Evolutionary conservation across 2,329 filamentous ascomycete genomes (phyloP), one percentile per base, ranked within the genome.

Genomic region (Alternaria sp.): DNA sequence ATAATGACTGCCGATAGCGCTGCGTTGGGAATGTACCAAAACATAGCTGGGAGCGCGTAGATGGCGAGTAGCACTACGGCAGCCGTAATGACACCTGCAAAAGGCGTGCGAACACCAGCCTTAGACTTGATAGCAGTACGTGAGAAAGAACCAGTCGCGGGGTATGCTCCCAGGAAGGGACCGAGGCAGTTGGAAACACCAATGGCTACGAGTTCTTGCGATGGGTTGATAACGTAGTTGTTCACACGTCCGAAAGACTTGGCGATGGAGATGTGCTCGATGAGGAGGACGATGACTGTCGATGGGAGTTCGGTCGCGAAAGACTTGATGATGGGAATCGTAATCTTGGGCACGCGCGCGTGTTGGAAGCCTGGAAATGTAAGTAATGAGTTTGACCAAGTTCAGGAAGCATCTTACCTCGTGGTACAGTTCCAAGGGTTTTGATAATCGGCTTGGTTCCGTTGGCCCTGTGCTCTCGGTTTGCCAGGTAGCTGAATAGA

Each of bases 51-150:
- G 51, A 98, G 84, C 11, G 93, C 92, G 76, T 97, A 98, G 70
- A 97, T 94, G 49, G 96, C 94, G 6, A 98, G 84, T 0, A 98
- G 86, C 10, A 99, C 95, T 12, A 98, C 87, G 10, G 91, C 50
- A 0, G 92, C 94, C 6, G 94, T 97, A 66, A 98, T 92, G 45
- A 97, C 87, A 82, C 96, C 95, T 14, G 93, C 94, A 60, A 97
- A 90, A 3, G 95, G 95, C 0, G 94, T 97, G 20, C 94, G 89
- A 4, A 97, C 95, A 75, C 96, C 96, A 58, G 96, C 94, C 81
- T 98, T 98, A 6, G 95, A 96, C 81, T 97, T 97, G 82, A 99
- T 97, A 55, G 96, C 95, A 25, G 96, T 98, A 65, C 96, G 90
- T 28, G 93, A 97, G 85, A 99, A 99, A 5, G 95, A 98, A 3